A percentile compares a stretch with the other conserved stretches of the same genome.
Evolutionary conservation across 257 asterid genomes (phyloP).

Genomic region (Forsythia viridissima): DNA sequence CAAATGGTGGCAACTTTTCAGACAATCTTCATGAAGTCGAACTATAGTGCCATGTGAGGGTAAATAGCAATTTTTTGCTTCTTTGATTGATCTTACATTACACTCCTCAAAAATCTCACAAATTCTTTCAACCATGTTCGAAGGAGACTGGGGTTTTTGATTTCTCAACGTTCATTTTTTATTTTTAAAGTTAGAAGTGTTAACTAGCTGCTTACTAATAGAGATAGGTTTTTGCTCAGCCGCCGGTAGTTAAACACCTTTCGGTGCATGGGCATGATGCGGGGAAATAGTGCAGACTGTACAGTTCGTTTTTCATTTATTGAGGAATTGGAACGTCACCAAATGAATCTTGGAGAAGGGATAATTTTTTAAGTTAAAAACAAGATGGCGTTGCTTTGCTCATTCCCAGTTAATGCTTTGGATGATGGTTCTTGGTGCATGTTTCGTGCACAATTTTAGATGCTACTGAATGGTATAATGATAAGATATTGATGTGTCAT

Average conservation of each 20-base stretch:
- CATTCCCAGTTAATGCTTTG: neutral
- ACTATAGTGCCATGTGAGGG: slow-evolving; percentile 32
- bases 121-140: neutral
- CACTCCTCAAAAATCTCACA: neutral
- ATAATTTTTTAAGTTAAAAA: too few relatives aligned
- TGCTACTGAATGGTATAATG: too few relatives aligned
- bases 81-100: neutral
- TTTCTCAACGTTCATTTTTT: neutral
- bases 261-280: neutral
- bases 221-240: neutral
- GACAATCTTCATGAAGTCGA: slow-evolving; percentile 53
- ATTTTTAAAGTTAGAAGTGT: neutral
- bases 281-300: neutral
- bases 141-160: neutral
- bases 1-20: slow-evolving; percentile 29
- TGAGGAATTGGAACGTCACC: too few relatives aligned
- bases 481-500: too few relatives aligned
- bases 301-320: too few relatives aligned
- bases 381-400: neutral
- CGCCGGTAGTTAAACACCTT: too few relatives aligned
- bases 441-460: too few relatives aligned
- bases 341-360: too few relatives aligned
- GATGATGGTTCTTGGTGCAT: too few relatives aligned
- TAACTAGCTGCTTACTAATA: too few relatives aligned
- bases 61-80: slow-evolving; percentile 30